Evolutionary conservation across 306 rosid species (phyloP), one percentile per base, ranked within the genome.

Genomic region (Hippophae tibetana): DNA sequence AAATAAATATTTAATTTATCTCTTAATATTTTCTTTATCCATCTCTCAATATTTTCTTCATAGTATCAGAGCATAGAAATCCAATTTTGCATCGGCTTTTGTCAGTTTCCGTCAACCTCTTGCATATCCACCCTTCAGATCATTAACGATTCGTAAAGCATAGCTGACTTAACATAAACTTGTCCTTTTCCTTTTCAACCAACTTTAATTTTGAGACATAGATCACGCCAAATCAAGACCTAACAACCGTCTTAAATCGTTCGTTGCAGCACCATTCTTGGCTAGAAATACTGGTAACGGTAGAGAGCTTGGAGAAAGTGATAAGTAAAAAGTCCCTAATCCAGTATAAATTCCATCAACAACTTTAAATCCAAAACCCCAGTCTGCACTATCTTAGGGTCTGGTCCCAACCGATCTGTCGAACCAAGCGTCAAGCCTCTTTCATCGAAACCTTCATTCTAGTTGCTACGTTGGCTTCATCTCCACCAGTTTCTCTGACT

Each of bases 301-400:
- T 55, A 90, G 78, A 6, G 83, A 87, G 58, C 89, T 82, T 3
- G 97, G 95, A 0, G 86, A 86, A 10, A 94, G 95, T 8, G 97
- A 86, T 10, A 82, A 3, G 13, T 53, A 74, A 10, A 69, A 73
- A 8, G 82, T 78, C 13, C 71, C 69, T 51, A 84, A 77, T 66
- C 97, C 89, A 0, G 81, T 84, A 43, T 80, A 90, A 5, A 79
- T 52, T 3, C 70, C 79, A 4, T 82, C 82, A 13, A 26, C 23
- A 10, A 55, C 78, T 63, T 66, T 81, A 71, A 46, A 13, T 81
- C 95, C 5, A 80, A 63, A 60, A 59, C 79, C 68, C 57, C 70
- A 67, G 86, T 54, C 72, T 89, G 88, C 56, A 85, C 60, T 42
- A 68, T 78, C 13, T 66, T 69, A 6, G 90, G 89, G 53, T 83